phyloP scores from a whole-genome alignment of 2,329 filamentous ascomycete species.

The Elsinoe necatrix region DNA sequence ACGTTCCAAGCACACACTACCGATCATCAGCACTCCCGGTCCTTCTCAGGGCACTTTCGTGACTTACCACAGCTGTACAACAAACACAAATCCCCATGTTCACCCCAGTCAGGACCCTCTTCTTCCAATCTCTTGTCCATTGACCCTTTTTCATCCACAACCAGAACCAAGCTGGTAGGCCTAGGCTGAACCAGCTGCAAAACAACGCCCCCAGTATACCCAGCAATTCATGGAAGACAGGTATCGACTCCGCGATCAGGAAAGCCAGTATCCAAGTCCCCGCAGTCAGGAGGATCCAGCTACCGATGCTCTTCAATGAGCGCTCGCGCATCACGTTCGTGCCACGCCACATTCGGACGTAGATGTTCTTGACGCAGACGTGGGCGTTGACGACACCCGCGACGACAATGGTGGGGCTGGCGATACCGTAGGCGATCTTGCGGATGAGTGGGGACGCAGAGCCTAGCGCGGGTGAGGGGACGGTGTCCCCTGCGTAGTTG shows the following conservation, averaged over 20 bases:
- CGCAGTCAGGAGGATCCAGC: constrained; percentile 52
- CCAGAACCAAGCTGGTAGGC: constrained; percentile 18
- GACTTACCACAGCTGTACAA: constrained; percentile 12
- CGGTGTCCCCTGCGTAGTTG: constrained; percentile 52
- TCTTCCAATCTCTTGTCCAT: constrained; percentile 36
- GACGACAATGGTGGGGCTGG: constrained; percentile 62
- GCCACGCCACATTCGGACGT: constrained; percentile 50
- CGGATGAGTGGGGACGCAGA: constrained; percentile 47
- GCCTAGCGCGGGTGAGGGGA: constrained; percentile 56
- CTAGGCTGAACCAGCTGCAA: constrained; percentile 54
- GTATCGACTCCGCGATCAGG: constrained; percentile 61
- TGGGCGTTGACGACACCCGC: constrained; percentile 63
- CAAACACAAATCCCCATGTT: constrained; percentile 34
- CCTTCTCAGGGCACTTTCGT: background rate
- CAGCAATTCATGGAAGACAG: constrained; percentile 60
- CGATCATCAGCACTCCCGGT: background rate
- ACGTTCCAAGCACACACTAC: constrained; percentile 14
- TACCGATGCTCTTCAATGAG: constrained; percentile 35
- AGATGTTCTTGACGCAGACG: constrained; percentile 58
- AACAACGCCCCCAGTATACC: constrained; percentile 54
- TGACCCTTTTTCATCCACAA: constrained; percentile 30
- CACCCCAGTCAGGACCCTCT: constrained; percentile 34
- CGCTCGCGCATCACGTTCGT: constrained; percentile 39
- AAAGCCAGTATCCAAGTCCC: constrained; percentile 53
- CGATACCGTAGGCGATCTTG: constrained; percentile 63